phyloP scores from a whole-genome alignment of 768 basidiomycete genomes.

The Mycena galopus region DNA sequence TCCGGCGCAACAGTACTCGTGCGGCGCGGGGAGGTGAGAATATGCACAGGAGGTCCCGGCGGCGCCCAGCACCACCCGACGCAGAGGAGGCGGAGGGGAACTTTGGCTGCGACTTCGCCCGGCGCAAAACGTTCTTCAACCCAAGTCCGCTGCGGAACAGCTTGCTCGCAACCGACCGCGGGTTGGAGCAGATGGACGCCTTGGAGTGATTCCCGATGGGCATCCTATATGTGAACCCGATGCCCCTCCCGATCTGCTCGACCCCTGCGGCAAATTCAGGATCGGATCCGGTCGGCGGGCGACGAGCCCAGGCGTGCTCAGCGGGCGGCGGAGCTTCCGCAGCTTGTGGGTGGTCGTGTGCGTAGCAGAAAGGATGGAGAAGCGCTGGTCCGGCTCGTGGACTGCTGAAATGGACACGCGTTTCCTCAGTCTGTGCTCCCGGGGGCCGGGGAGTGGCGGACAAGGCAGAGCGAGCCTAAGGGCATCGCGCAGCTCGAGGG shows the following conservation, averaged over 20 bases:
- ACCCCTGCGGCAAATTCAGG: constrained; percentile 58
- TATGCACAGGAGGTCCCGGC: constrained; percentile 26
- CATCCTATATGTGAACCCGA: constrained; percentile 61
- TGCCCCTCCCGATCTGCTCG: constrained; percentile 64
- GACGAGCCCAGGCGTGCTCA: constrained; percentile 45
- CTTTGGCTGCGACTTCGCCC: constrained; percentile 22
- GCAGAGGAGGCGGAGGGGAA: too few relatives aligned
- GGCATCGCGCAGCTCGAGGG: constrained; percentile 36
- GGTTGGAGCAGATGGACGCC: constrained; percentile 45
- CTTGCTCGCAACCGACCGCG: constrained; percentile 40
- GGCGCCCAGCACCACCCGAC: constrained; percentile 3
- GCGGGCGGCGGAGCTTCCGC: constrained; percentile 52
- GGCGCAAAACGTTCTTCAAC: constrained; percentile 27
- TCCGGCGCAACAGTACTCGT: constrained; percentile 5
- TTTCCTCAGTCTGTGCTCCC: constrained; percentile 54
- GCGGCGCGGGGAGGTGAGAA: constrained; percentile 21
- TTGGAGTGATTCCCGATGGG: constrained; percentile 47
- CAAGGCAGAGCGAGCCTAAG: constrained; percentile 27
- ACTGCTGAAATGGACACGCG: constrained; percentile 31
- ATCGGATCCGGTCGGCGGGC: constrained; percentile 42
- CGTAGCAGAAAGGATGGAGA: constrained; percentile 52
- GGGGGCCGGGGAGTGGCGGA: constrained; percentile 39
- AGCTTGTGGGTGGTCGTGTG: constrained; percentile 59
- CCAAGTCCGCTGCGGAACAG: constrained; percentile 38
- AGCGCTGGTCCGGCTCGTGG: constrained; percentile 47